phyloP scores from a whole-genome alignment of 495 filamentous ascomycete genomes.

The Podospora tetraspora region DNA sequence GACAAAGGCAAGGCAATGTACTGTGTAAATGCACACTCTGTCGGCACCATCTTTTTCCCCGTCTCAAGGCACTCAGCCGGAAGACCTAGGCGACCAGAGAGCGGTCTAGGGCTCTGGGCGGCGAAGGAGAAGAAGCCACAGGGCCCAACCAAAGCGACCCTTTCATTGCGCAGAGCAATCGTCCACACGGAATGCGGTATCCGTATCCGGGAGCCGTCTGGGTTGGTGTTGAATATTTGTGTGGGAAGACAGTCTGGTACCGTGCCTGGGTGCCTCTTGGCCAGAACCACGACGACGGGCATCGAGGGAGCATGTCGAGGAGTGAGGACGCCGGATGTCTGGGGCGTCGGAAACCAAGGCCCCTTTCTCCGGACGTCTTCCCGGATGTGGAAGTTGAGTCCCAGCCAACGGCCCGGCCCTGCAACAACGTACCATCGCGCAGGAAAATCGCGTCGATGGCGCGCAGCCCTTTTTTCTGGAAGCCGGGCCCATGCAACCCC shows the following conservation, averaged over 20 bases:
- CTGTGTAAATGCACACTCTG: not conserved
- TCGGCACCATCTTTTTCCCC: not conserved
- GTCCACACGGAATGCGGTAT: not conserved
- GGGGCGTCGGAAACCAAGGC: constrained; percentile 13
- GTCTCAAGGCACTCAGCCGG: not conserved
- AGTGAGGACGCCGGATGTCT: not conserved
- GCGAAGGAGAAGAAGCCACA: not conserved
- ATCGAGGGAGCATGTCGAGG: not conserved
- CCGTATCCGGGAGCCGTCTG: not conserved
- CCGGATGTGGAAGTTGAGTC: constrained; percentile 21
- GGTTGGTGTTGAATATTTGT: not conserved
- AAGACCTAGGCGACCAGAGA: not conserved
- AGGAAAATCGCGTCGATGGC: constrained; percentile 11
- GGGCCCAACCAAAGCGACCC: not conserved
- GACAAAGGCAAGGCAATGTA: not conserved
- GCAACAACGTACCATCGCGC: constrained; percentile 13
- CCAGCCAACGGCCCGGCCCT: constrained; percentile 17
- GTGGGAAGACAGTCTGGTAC: not conserved
- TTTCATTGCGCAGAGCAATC: not conserved
- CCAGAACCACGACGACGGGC: not conserved
- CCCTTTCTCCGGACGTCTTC: constrained; percentile 15
- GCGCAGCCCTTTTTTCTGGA: constrained; percentile 14
- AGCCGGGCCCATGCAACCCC: constrained; percentile 11
- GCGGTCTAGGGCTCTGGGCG: not conserved
- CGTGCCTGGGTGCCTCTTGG: not conserved